Percentiles rank a stretch among this genome's conserved stretches.
phyloP scores from a whole-genome alignment of 352 stramenopile genomes.

The Globisporangium canariense region DNA sequence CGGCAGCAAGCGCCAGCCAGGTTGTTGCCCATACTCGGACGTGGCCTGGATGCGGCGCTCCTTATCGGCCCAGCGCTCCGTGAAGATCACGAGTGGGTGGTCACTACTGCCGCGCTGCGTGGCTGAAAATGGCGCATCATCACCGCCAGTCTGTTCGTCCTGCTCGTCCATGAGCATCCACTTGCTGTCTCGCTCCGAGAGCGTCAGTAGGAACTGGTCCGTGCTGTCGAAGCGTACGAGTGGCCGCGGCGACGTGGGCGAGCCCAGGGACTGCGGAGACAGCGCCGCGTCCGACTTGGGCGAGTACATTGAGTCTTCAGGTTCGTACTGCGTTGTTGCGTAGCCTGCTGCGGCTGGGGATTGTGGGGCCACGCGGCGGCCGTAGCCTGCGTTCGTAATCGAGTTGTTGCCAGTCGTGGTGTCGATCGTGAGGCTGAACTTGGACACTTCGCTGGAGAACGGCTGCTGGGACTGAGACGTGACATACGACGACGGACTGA shows the following conservation, averaged over 20 bases:
- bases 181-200: slow-evolving; percentile 74
- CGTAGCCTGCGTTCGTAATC: not conserved
- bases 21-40: slow-evolving; percentile 80
- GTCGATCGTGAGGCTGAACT: slow-evolving; percentile 45
- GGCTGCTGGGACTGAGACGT: slow-evolving; percentile 26
- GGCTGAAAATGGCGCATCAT: slow-evolving; percentile 13
- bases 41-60: slow-evolving; percentile 86
- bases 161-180: slow-evolving; percentile 51
- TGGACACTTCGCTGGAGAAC: slow-evolving; percentile 24
- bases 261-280: slow-evolving; percentile 57
- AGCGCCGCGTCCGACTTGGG: slow-evolving; percentile 54
- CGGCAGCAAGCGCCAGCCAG: slow-evolving; percentile 88
- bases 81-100: slow-evolving; percentile 85
- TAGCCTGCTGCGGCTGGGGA: not conserved
- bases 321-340: not conserved
- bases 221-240: slow-evolving; percentile 75
- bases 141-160: slow-evolving; percentile 17
- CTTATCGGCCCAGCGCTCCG: slow-evolving; percentile 94
- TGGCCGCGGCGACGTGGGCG: slow-evolving; percentile 48
- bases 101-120: slow-evolving; percentile 23
- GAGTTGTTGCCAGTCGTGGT: slow-evolving; percentile 22
- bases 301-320: slow-evolving; percentile 40
- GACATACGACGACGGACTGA: not conserved
- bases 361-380: slow-evolving; percentile 10
- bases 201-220: slow-evolving; percentile 62